Percentiles rank a stretch among this genome's conserved stretches.
These are phyloP conservation scores for Trypanosomatidae sp. DNA, from an alignment of 208 protist genomes.

Conservation along the genomic window DNA sequence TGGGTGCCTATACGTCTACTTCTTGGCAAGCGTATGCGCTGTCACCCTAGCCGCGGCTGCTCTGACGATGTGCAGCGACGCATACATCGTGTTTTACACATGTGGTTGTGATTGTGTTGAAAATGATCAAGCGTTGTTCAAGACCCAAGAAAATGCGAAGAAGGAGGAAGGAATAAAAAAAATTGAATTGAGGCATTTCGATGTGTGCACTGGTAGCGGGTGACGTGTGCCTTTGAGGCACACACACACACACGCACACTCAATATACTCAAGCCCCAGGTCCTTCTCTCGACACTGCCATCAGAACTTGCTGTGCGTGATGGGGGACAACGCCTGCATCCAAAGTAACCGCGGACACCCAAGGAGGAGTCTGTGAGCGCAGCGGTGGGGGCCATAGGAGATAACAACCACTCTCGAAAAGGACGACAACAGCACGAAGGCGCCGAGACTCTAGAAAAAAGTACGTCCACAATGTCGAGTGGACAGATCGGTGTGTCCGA, in stretches of 20 bases:
- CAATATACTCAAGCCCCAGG: neutral
- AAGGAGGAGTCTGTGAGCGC: neutral
- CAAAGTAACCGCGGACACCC: neutral
- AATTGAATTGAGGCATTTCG: neutral
- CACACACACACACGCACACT: neutral
- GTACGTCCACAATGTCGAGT: neutral
- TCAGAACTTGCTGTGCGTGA: neutral
- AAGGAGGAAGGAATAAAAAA: neutral
- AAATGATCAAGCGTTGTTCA: neutral
- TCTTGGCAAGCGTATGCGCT: neutral
- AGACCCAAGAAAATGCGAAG: neutral
- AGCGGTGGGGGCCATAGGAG: neutral
- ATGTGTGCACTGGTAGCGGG: neutral
- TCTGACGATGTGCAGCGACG: neutral
- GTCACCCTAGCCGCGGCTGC: neutral
- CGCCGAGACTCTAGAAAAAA: neutral
- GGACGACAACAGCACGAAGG: neutral
- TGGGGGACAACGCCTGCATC: neutral
- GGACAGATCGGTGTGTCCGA: neutral
- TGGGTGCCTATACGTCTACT: neutral
- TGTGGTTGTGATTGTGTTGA: neutral
- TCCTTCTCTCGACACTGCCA: neutral
- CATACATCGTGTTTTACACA: neutral
- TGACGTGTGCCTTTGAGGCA: neutral
- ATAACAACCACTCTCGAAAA: neutral